phyloP scores from a whole-genome alignment of 176 grass and related monocot species.

The Microstegium vimineum region DNA sequence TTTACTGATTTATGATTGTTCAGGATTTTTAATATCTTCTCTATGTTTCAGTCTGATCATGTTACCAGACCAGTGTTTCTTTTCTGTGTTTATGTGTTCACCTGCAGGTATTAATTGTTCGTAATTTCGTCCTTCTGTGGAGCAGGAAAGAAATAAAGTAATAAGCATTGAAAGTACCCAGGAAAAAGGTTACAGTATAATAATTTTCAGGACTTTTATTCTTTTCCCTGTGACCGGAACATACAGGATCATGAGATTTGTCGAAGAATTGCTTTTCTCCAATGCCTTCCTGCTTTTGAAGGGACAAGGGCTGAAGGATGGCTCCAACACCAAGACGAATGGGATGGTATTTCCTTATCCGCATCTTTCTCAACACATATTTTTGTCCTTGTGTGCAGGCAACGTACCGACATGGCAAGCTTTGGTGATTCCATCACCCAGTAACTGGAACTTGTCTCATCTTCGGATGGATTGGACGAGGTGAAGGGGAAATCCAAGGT shows the following conservation, averaged over 20 bases:
- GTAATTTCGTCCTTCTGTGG: background rate
- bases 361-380: background rate
- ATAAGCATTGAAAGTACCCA: background rate
- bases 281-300: background rate
- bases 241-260: background rate
- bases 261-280: background rate
- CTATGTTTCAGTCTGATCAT: background rate
- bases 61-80: background rate
- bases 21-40: background rate
- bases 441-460: background rate
- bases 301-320: background rate
- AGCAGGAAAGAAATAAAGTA: background rate
- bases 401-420: background rate
- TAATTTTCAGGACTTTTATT: background rate
- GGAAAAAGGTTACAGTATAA: background rate
- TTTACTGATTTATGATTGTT: background rate
- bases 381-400: background rate
- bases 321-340: constrained; percentile 2
- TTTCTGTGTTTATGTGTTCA: background rate
- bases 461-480: background rate
- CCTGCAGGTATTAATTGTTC: background rate
- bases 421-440: background rate
- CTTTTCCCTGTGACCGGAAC: background rate
- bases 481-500: background rate
- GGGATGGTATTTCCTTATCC: too few relatives aligned